Evolutionary conservation across 129 eudicot genomes (phyloP), one percentile per base, ranked within the genome.

Genomic region (Gnaphalium uliginosum): DNA sequence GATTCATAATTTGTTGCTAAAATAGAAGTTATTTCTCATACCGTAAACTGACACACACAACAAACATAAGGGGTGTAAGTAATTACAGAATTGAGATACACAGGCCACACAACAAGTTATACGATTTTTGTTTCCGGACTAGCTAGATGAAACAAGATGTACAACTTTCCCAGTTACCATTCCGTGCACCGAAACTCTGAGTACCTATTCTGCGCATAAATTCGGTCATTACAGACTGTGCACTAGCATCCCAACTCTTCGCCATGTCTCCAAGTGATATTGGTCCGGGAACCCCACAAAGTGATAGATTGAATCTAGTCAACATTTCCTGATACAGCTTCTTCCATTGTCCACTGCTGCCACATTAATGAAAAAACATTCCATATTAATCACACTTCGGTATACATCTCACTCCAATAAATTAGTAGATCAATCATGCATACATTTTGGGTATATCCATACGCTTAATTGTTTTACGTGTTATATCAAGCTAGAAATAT

Each of bases 201-300:
- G 74, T 82, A 10, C 89, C 84, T n/a, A 19, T 32, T 67, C 17
- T 30, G 33, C 30, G 32, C 24, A 79, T 81, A 37, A 58, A 81
- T 32, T 75, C 86, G 3, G 68, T 53, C 33, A 74, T 48, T 3
- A 79, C 84, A 0, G 66, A 57, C 0, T 76, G 84, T 22, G 79
- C 74, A 68, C 74, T 63, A 51, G 37, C 79, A 71, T 85, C 84
- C 89, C 89, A 85, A 0, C 29, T 56, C 66, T 61, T 56, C 24
- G 84, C 86, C 81, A 82, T 66, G 3, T 71, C 84, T 41, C 66
- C 75, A n/a, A 85, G 69, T 8, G 75, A 78, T 17, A 71, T 76
- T 13, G 62, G 62, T 68, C 63, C 27, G 59, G 54, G 15, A 53
- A 46, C 50, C 46, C 32, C 63, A 41, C 68, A 57, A 19, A 78